Base-by-base conservation (phyloP, 495 filamentous ascomycete genomes). In the Staphylotrichum tortipilum region DNA sequence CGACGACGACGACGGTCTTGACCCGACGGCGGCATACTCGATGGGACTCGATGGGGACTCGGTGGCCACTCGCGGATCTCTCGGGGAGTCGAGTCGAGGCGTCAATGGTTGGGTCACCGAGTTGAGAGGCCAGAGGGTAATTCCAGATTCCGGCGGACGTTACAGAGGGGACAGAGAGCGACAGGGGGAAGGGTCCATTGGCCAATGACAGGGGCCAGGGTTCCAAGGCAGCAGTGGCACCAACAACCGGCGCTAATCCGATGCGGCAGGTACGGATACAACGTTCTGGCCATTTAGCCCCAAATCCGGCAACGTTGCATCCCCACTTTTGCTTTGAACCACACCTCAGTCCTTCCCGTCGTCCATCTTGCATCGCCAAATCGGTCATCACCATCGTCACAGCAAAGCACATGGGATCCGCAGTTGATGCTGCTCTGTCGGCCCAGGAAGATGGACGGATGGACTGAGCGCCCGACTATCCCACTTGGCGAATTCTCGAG, bases 301-400 rank as follows among this genome's bases (percentile, higher is more conserved):
- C 44, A 23, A n/a, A 54, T 47, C 41, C 56, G 48, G 59, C 54
- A 56, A 62, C 61, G 61, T 62, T 64, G 58, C 59, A 62, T 59
- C 21, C 40, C 30, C 37, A 15, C 38, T n/a, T 24, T 2, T 12
- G 6, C 22, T 5, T 7, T 7, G n/a, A 40, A 23, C 43, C 26
- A 34, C 17, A 18, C 17, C 43, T 15, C 8, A 10, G n/a, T 21
- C 17, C 28, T 47, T 11, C 18, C 19, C 33, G 37, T 39, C 24
- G 8, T 22, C 35, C 35, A 40, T 12, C 21, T 7, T 37, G 6
- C 35, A 37, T 37, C 15, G n/a, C n/a, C 35, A 37, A 5, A n/a
- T 29, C 28, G 5, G 6, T 10, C 28, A 29, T 10, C 10, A 31
- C 29, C 29, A 31, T 31, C 29, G 14, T n/a, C n/a, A n/a, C n/a